A percentile compares a stretch with the other conserved stretches of the same genome.
phyloP scores from a whole-genome alignment of 2,329 filamentous ascomycete genomes.

The Cytospora chrysosperma region DNA sequence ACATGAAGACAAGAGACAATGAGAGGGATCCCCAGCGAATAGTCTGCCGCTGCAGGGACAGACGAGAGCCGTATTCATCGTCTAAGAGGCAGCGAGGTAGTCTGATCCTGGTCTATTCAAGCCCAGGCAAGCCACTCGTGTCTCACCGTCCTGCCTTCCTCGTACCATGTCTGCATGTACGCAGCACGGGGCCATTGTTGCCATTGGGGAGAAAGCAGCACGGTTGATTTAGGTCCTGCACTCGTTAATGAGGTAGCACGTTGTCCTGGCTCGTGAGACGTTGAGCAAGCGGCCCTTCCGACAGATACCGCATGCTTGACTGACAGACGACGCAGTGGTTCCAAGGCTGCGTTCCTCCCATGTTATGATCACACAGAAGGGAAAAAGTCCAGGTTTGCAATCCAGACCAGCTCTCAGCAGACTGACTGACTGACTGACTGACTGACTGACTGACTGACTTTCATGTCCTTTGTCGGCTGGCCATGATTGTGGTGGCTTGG shows the following conservation, averaged over 20 bases:
- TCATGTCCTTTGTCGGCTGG: too few relatives aligned
- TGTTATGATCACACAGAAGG: background rate
- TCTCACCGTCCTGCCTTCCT: background rate
- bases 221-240: background rate
- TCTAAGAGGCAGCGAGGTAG: background rate
- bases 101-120: background rate
- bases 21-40: background rate
- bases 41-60: background rate
- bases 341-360: background rate
- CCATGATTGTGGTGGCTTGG: too few relatives aligned
- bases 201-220: background rate
- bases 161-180: background rate
- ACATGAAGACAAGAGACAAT: conserved; percentile 1
- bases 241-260: background rate
- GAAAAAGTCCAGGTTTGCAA: too few relatives aligned
- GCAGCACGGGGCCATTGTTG: background rate
- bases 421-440: too few relatives aligned
- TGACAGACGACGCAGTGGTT: background rate
- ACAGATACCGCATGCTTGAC: background rate
- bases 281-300: background rate
- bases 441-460: too few relatives aligned
- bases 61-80: background rate
- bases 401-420: background rate
- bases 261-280: background rate
- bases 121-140: conserved; percentile 5